A percentile compares a stretch with the other conserved stretches of the same genome.
Conservation (phyloP, 495 filamentous ascomycete genomes). For the Neurospora sp. region DNA sequence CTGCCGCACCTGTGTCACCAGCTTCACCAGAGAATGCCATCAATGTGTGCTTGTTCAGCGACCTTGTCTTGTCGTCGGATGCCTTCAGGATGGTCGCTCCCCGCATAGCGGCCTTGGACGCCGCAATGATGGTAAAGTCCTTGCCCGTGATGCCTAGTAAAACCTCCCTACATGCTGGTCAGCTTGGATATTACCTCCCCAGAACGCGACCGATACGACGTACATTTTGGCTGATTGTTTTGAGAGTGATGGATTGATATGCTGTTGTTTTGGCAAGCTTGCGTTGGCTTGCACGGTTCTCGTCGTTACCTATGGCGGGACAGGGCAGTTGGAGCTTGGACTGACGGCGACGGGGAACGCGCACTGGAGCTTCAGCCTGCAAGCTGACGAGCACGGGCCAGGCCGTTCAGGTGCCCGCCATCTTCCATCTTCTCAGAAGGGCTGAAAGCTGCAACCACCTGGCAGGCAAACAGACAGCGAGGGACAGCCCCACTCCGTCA, state of each 20-base stretch:
- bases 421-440: neutral
- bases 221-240: slow-evolving; percentile 24
- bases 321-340: slow-evolving; percentile 2
- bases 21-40: slow-evolving; percentile 97
- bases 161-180: slow-evolving; percentile 64
- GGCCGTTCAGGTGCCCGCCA: neutral
- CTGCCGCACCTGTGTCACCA: slow-evolving; percentile 74
- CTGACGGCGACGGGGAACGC: slow-evolving; percentile 10
- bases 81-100: slow-evolving; percentile 94
- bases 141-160: slow-evolving; percentile 95
- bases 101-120: slow-evolving; percentile 95
- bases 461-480: neutral
- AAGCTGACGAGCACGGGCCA: slow-evolving; percentile 17
- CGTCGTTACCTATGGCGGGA: slow-evolving; percentile 1
- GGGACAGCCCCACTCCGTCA: neutral
- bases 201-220: neutral
- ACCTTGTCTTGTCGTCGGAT: slow-evolving; percentile 89
- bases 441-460: neutral
- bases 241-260: neutral
- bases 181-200: neutral
- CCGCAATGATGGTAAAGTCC: slow-evolving; percentile 96
- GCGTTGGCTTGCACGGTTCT: neutral
- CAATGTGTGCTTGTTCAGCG: slow-evolving; percentile 81
- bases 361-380: slow-evolving; percentile 21
- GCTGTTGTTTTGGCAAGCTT: neutral